Evolutionary conservation across 2,329 filamentous ascomycete genomes (phyloP), one percentile per base, ranked within the genome.

Genomic region (Talaromyces sp.): DNA sequence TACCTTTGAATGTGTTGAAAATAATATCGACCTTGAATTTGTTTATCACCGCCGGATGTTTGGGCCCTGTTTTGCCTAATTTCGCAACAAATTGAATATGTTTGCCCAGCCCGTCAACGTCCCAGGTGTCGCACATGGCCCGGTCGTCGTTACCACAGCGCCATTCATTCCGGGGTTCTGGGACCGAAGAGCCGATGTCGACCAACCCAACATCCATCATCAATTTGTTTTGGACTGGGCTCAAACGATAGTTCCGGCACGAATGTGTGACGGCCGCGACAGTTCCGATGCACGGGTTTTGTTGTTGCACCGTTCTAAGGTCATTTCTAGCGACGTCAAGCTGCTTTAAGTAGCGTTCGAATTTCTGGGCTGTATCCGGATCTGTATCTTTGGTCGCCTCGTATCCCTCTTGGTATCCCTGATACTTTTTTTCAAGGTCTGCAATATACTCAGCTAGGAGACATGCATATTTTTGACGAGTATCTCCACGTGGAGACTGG

Each of bases 161-260:
- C 8, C 55, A 31, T 14, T 56, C 58, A 19, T 41, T 21, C 11
- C 52, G 58, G 8, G 12, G 12, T 24, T 38, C 29, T 19, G 7
- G 29, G 9, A 17, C 24, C 21, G 55, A 38, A 51, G 43, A 56
- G 21, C 31, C 53, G 24, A 60, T 24, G 27, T 29, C 21, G 11
- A 60, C 32, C 53, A 60, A 56, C 24, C 27, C 58, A 31, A 55
- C 7, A 27, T 60, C 53, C 52, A 60, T 56, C 12, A 59, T 51
- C 19, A 56, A 29, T 38, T 50, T 50, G 19, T 50, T 31, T 19
- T 54, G 9, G 19, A 31, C 17, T 21, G 57, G 55, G 14, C 14
- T 9, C 27, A 43, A 29, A 10, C 4, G 9, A 24, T 60, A 52
- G 10, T 60, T 31, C 5, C 21, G 38, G 19, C 8, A n/a, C 7